phyloP scores from a whole-genome alignment of 441 rosid species.

The Pelargonium fulgidum region DNA sequence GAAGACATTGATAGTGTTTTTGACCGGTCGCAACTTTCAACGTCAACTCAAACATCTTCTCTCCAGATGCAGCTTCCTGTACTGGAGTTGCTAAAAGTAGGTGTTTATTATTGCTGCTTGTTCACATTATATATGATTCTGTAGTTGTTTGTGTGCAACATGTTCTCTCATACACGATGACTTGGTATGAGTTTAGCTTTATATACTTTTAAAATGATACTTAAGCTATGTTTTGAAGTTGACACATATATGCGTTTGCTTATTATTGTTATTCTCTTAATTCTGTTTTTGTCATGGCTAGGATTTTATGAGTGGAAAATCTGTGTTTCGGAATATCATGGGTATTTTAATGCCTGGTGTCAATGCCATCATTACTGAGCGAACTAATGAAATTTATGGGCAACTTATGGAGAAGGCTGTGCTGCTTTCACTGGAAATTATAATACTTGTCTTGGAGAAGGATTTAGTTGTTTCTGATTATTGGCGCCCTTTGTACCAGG shows the following conservation, averaged over 20 bases:
- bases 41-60: constrained; percentile 42
- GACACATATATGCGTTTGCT: not conserved
- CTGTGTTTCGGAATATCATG: constrained; percentile 79
- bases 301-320: constrained; percentile 99
- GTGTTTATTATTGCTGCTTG: constrained; percentile 20
- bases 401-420: constrained; percentile 86
- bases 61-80: constrained; percentile 81
- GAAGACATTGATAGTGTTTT: constrained; percentile 64
- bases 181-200: not conserved
- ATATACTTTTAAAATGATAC: constrained; percentile 10
- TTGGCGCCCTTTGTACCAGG: constrained; percentile 97
- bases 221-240: not conserved
- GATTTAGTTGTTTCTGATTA: constrained; percentile 73
- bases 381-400: constrained; percentile 73
- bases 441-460: constrained; percentile 75
- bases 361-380: constrained; percentile 60
- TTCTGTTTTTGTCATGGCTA: constrained; percentile 26
- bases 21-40: constrained; percentile 47
- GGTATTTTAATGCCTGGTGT: constrained; percentile 80
- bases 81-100: constrained; percentile 82
- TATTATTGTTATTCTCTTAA: not conserved
- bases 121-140: constrained; percentile 2
- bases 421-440: constrained; percentile 75
- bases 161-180: constrained; percentile 1
- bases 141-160: not conserved